phyloP scores from a whole-genome alignment of 306 rosid genomes.

The Comarum palustre region DNA sequence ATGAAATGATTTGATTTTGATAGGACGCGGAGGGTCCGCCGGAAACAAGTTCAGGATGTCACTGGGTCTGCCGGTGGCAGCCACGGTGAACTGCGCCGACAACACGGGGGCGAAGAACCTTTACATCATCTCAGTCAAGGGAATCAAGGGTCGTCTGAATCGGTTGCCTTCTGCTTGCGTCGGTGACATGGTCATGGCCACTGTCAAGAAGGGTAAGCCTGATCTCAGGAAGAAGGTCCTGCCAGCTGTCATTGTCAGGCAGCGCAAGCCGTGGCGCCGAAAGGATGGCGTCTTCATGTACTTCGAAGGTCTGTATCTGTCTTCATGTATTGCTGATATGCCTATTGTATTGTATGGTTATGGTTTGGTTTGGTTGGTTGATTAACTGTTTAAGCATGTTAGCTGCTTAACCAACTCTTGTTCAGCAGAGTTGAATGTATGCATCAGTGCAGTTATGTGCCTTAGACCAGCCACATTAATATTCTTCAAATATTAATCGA shows the following conservation, averaged over 20 bases:
- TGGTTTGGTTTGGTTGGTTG: too few species aligned
- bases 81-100: constrained; percentile 66
- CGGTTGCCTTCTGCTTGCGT: constrained; percentile 66
- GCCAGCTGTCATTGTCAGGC: constrained; percentile 64
- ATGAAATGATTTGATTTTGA: not conserved
- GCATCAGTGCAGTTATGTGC: not conserved
- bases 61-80: constrained; percentile 74
- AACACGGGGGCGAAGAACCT: constrained; percentile 63
- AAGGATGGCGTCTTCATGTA: constrained; percentile 70
- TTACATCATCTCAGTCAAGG: constrained; percentile 55
- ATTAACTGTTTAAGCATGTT: too few species aligned
- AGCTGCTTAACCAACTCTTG: constrained; percentile 39
- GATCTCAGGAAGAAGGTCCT: constrained; percentile 68
- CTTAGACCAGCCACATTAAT: constrained; percentile 35
- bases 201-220: constrained; percentile 66
- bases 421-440: constrained; percentile 27
- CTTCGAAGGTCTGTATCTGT: constrained; percentile 47
- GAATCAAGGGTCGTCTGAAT: constrained; percentile 60
- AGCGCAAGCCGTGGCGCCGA: constrained; percentile 67
- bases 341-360: too few species aligned
- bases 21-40: constrained; percentile 66
- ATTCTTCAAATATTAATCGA: constrained; percentile 25
- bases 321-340: too few species aligned
- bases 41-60: constrained; percentile 77
- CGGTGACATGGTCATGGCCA: constrained; percentile 73